phyloP scores from a whole-genome alignment of 371 early-diverging fungal genomes.

The Lichtheimia ramosa region DNA sequence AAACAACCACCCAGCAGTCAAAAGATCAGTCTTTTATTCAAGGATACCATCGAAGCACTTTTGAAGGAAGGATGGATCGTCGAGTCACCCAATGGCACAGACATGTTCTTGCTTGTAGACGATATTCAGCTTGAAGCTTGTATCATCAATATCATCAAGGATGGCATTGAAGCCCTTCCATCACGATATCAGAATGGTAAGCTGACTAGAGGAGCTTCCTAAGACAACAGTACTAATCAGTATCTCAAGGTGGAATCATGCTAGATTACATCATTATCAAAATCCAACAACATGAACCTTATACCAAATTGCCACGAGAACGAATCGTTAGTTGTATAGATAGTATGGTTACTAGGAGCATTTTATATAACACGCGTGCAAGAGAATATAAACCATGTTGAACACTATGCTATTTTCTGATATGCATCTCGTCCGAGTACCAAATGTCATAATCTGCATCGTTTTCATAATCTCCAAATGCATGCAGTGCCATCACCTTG shows the following conservation, averaged over 20 bases:
- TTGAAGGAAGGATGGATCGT: neutral
- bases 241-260: neutral
- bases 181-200: neutral
- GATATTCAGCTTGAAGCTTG: neutral
- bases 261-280: neutral
- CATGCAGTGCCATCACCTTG: constrained; percentile 32
- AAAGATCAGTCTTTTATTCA: neutral
- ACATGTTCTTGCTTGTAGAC: neutral
- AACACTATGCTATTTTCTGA: neutral
- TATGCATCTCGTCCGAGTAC: constrained; percentile 8
- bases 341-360: neutral
- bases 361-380: neutral
- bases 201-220: neutral
- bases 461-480: constrained; percentile 28
- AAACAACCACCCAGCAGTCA: neutral
- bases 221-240: neutral
- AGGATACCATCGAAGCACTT: neutral
- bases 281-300: neutral
- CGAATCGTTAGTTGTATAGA: neutral
- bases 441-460: constrained; percentile 38
- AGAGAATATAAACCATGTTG: neutral
- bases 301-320: neutral
- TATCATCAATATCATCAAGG: neutral
- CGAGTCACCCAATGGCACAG: neutral
- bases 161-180: neutral